These are phyloP conservation scores for Nephelium lappaceum DNA, from an alignment of 345 rosid species.

Conservation along the genomic window DNA sequence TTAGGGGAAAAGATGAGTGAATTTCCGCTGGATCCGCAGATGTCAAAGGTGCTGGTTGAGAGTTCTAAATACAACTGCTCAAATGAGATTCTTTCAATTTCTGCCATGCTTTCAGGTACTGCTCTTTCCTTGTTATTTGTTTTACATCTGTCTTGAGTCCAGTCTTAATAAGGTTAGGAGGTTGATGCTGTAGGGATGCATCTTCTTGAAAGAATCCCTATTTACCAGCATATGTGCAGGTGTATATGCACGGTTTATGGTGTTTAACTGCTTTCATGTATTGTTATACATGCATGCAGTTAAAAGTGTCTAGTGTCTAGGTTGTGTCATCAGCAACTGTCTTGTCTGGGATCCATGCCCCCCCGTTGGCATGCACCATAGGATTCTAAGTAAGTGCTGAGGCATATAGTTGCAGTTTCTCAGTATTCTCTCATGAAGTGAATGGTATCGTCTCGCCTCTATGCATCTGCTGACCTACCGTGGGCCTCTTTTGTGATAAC, in stretches of 20 bases:
- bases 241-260: constrained; percentile 25
- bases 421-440: constrained; percentile 99
- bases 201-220: constrained; percentile 28
- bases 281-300: constrained; percentile 35
- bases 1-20: constrained; percentile 96
- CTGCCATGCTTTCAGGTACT: constrained; percentile 97
- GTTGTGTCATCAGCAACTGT: constrained; percentile 89
- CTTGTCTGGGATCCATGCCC: constrained; percentile 79
- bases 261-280: constrained; percentile 35
- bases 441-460: constrained; percentile 96
- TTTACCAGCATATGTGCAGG: constrained; percentile 27
- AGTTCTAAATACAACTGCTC: constrained; percentile 96
- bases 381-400: constrained; percentile 94
- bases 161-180: constrained; percentile 25
- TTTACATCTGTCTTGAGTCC: constrained; percentile 34
- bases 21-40: constrained; percentile 96
- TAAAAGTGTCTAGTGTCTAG: constrained; percentile 42
- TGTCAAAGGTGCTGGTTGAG: constrained; percentile 93
- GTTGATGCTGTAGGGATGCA: constrained; percentile 35
- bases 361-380: constrained; percentile 76
- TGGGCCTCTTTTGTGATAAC: constrained; percentile 98
- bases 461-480: constrained; percentile 99
- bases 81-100: constrained; percentile 88
- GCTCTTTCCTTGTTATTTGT: constrained; percentile 10
- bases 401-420: constrained; percentile 99